These are phyloP conservation scores for Tricholoma terreum DNA, from an alignment of 768 basidiomycete genomes.

Conservation along the genomic window DNA sequence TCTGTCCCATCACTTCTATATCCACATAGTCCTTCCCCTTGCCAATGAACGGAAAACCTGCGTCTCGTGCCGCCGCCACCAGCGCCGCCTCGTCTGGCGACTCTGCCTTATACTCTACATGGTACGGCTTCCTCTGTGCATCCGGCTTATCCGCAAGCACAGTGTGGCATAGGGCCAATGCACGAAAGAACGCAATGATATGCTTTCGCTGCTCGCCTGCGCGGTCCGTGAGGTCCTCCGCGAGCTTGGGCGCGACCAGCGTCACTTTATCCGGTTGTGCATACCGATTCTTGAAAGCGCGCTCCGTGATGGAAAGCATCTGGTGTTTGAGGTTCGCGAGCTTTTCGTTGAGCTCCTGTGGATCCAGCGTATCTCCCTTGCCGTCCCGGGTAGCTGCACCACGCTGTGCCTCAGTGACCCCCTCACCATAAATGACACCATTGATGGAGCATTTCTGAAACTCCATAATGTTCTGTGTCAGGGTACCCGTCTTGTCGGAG, in stretches of 20 bases:
- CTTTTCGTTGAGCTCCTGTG: slow-evolving; percentile 66
- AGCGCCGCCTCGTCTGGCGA: slow-evolving; percentile 95
- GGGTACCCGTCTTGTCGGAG: slow-evolving; percentile 94
- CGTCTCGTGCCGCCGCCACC: slow-evolving; percentile 88
- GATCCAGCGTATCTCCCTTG: slow-evolving; percentile 57
- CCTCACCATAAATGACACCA: slow-evolving; percentile 87
- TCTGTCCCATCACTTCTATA: slow-evolving; percentile 89
- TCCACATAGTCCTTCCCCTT: slow-evolving; percentile 74
- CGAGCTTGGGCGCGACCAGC: slow-evolving; percentile 82
- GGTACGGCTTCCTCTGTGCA: slow-evolving; percentile 53
- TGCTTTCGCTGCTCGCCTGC: slow-evolving; percentile 56
- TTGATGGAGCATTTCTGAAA: slow-evolving; percentile 93
- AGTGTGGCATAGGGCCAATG: slow-evolving; percentile 89
- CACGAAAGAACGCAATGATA: slow-evolving; percentile 87
- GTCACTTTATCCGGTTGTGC: slow-evolving; percentile 79
- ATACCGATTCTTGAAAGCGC: slow-evolving; percentile 86
- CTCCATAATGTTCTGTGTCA: slow-evolving; percentile 99
- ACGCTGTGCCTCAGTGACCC: slow-evolving; percentile 91
- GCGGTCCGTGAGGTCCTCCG: slow-evolving; percentile 68
- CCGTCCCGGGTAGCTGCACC: slow-evolving; percentile 88
- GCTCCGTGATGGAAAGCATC: slow-evolving; percentile 77
- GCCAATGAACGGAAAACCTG: slow-evolving; percentile 86
- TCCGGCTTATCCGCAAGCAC: slow-evolving; percentile 82
- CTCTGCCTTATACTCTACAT: slow-evolving; percentile 91
- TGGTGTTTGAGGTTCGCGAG: slow-evolving; percentile 62